Percentiles rank a stretch among this genome's conserved stretches.
Conservation (phyloP, 768 basidiomycete genomes). For the Amanita pallidorosea region DNA sequence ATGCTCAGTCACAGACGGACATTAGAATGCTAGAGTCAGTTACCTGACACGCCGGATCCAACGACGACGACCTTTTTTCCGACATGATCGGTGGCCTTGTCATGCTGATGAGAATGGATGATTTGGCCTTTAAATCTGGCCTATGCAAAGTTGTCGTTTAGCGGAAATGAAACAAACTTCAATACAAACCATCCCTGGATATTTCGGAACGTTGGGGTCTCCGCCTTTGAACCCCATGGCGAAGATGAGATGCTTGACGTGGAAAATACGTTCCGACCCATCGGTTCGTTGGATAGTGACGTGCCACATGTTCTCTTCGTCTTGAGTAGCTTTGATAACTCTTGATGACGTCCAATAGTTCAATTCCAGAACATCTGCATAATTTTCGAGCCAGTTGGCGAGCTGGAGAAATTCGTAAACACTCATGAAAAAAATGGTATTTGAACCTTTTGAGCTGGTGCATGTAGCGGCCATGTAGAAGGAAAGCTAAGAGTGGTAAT, state of each 20-base stretch:
- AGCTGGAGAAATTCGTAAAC: constrained; percentile 11
- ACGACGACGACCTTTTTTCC: constrained; percentile 68
- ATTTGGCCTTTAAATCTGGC: constrained; percentile 53
- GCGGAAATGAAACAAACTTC: neutral
- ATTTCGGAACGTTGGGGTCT: constrained; percentile 30
- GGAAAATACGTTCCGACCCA: constrained; percentile 25
- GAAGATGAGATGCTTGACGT: constrained; percentile 40
- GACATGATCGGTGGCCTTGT: constrained; percentile 37
- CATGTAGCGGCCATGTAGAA: constrained; percentile 45
- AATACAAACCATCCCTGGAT: constrained; percentile 31
- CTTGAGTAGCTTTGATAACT: constrained; percentile 23
- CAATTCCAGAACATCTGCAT: constrained; percentile 27
- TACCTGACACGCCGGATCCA: constrained; percentile 53
- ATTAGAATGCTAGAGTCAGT: constrained; percentile 14
- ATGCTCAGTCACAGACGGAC: constrained; percentile 10
- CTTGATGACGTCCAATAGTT: constrained; percentile 39
- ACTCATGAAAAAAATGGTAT: neutral
- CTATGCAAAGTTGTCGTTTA: constrained; percentile 13
- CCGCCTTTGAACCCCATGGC: constrained; percentile 42
- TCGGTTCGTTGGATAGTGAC: constrained; percentile 26
- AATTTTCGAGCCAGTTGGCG: constrained; percentile 22
- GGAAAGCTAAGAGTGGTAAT: constrained; percentile 34
- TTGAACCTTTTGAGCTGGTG: constrained; percentile 43
- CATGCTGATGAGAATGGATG: constrained; percentile 48
- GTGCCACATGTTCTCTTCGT: constrained; percentile 26